These are phyloP conservation scores for Nematodospora valgi DNA, from an alignment of 805 yeast genomes.

Conservation along the genomic window DNA sequence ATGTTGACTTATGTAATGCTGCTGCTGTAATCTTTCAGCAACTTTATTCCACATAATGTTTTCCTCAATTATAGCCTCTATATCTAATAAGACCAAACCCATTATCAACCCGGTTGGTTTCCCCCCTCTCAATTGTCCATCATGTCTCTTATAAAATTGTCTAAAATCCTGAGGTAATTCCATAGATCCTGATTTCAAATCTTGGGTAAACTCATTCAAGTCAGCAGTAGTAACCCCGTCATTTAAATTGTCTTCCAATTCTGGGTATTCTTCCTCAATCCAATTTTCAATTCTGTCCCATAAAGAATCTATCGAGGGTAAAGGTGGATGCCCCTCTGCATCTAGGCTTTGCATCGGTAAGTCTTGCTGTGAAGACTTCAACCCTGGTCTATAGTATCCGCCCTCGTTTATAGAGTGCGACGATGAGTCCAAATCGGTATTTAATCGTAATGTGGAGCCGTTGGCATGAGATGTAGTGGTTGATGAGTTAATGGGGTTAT, in stretches of 20 bases:
- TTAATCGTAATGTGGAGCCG: conserved; percentile 30
- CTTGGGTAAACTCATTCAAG: conserved; percentile 44
- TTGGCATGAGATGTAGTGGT: conserved; percentile 9
- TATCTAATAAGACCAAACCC: conserved; percentile 41
- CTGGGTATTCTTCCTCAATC: conserved; percentile 46
- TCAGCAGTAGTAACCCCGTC: conserved; percentile 44
- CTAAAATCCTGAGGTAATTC: conserved; percentile 40
- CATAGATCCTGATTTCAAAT: conserved; percentile 36
- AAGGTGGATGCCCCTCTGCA: conserved; percentile 47
- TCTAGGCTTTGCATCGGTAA: conserved; percentile 44
- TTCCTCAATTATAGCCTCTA: conserved; percentile 41
- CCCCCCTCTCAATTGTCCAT: conserved; percentile 45
- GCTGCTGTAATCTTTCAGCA: conserved; percentile 37
- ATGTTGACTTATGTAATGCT: conserved; percentile 27
- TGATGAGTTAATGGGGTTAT: neutral
- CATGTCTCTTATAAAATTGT: conserved; percentile 43
- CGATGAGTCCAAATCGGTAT: conserved; percentile 25
- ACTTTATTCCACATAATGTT: conserved; percentile 41
- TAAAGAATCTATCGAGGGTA: conserved; percentile 42
- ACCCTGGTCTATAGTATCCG: conserved; percentile 34
- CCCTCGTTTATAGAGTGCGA: conserved; percentile 23
- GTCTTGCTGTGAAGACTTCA: conserved; percentile 44
- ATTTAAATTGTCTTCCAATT: conserved; percentile 41
- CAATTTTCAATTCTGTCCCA: conserved; percentile 43
- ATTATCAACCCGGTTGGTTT: conserved; percentile 43